A percentile compares a stretch with the other conserved stretches of the same genome.
These are phyloP conservation scores for Drosera capensis DNA, from an alignment of 148 eudicot genomes.

Conservation along the genomic window DNA sequence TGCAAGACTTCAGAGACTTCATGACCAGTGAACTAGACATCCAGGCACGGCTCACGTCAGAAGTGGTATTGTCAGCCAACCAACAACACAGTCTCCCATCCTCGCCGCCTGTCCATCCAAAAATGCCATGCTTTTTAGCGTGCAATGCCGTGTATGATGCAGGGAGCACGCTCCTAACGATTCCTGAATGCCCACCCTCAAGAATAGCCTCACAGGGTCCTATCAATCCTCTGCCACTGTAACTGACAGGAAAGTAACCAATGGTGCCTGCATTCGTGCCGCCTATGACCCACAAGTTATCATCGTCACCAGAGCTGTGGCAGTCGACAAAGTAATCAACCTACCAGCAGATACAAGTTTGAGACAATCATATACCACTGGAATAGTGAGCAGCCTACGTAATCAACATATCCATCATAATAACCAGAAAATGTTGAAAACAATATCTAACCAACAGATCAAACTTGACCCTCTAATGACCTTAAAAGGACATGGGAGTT, in stretches of 20 bases:
- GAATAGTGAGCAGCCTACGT: not conserved
- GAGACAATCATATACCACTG: not conserved
- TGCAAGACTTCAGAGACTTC: conserved; percentile 32
- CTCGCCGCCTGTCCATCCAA: conserved; percentile 96
- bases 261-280: conserved; percentile 71
- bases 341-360: conserved; percentile 20
- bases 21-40: conserved; percentile 41
- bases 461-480: too few relatives aligned
- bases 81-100: conserved; percentile 96
- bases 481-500: too few relatives aligned
- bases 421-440: too few relatives aligned
- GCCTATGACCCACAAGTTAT: conserved; percentile 67
- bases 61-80: conserved; percentile 52
- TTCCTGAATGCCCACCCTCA: conserved; percentile 68
- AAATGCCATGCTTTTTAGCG: conserved; percentile 31
- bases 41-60: conserved; percentile 53
- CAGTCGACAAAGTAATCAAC: conserved; percentile 95
- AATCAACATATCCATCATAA: too few relatives aligned
- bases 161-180: conserved; percentile 66
- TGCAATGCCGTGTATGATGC: conserved; percentile 17
- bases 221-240: conserved; percentile 20
- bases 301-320: conserved; percentile 45
- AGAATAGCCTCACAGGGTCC: conserved; percentile 74
- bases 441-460: too few relatives aligned
- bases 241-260: conserved; percentile 75